These are phyloP conservation scores for Colletotrichum costaricense DNA, from an alignment of 2,329 filamentous ascomycete genomes.

Conservation along the genomic window DNA sequence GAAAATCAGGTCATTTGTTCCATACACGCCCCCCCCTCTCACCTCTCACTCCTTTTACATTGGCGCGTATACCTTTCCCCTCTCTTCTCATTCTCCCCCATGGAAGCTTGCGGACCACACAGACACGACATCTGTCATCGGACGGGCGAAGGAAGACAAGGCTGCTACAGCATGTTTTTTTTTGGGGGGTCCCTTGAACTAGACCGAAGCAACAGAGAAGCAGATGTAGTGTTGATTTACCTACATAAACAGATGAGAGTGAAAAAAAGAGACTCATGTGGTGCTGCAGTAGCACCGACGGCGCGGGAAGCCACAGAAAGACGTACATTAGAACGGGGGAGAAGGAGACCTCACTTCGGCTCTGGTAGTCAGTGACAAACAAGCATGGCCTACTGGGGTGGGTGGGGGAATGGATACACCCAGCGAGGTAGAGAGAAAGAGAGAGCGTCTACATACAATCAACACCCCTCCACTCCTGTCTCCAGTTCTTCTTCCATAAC, in stretches of 20 bases:
- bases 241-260: not conserved
- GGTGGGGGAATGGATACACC: not conserved
- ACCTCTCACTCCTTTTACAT: not conserved
- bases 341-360: not conserved
- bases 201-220: not conserved
- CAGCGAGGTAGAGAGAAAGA: too few relatives aligned
- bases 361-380: constrained; percentile 4
- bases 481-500: not conserved
- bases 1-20: constrained; percentile 7
- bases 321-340: not conserved
- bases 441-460: too few relatives aligned
- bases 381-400: not conserved
- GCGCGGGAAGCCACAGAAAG: constrained; percentile 2
- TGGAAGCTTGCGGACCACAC: constrained; percentile 5
- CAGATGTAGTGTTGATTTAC: not conserved
- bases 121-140: constrained; percentile 15
- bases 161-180: not conserved
- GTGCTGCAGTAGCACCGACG: not conserved
- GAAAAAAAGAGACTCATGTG: not conserved
- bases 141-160: constrained; percentile 2
- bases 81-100: not conserved
- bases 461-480: too few relatives aligned
- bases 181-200: not conserved
- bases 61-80: not conserved
- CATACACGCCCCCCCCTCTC: constrained; percentile 3